phyloP scores from a whole-genome alignment of 2,329 filamentous ascomycete species.

The Metarhizium guizhouense region DNA sequence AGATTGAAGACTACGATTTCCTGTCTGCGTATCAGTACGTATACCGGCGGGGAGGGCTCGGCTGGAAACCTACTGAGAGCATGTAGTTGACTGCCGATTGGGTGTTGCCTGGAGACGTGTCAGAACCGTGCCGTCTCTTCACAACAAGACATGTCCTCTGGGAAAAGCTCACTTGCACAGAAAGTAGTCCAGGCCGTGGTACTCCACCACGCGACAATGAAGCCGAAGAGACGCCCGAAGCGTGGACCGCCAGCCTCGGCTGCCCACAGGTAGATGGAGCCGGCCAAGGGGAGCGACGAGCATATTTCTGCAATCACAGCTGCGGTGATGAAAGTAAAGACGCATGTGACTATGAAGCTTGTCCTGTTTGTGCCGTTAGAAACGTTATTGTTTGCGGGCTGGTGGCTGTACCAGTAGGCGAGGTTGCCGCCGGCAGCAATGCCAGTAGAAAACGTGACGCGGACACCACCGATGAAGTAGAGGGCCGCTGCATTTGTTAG shows the following conservation, averaged over 20 bases:
- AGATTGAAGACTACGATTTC: too few species aligned
- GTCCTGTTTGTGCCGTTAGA: constrained; percentile 30
- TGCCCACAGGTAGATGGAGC: constrained; percentile 54
- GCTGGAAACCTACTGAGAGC: too few species aligned
- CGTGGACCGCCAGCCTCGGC: constrained; percentile 46
- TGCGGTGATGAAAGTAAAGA: constrained; percentile 53
- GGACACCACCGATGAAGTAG: constrained; percentile 51
- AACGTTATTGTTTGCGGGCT: not conserved
- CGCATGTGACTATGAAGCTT: constrained; percentile 48
- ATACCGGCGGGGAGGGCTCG: too few species aligned
- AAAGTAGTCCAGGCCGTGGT: constrained; percentile 54
- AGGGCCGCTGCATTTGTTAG: constrained; percentile 36
- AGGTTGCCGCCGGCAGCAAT: constrained; percentile 52
- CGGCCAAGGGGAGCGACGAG: constrained; percentile 48
- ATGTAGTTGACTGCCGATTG: too few species aligned
- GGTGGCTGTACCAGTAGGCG: constrained; percentile 44
- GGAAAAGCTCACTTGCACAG: constrained; percentile 41
- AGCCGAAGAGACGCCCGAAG: constrained; percentile 47
- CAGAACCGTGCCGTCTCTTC: too few species aligned
- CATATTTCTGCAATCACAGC: constrained; percentile 53
- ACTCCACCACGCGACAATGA: constrained; percentile 57
- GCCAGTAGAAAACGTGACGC: constrained; percentile 53
- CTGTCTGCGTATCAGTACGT: too few species aligned
- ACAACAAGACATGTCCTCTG: too few species aligned
- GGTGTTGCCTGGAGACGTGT: too few species aligned